Percentiles rank a stretch among this genome's conserved stretches.
Conservation (phyloP, 805 yeast species). For the Jamesozyma rosinii region DNA sequence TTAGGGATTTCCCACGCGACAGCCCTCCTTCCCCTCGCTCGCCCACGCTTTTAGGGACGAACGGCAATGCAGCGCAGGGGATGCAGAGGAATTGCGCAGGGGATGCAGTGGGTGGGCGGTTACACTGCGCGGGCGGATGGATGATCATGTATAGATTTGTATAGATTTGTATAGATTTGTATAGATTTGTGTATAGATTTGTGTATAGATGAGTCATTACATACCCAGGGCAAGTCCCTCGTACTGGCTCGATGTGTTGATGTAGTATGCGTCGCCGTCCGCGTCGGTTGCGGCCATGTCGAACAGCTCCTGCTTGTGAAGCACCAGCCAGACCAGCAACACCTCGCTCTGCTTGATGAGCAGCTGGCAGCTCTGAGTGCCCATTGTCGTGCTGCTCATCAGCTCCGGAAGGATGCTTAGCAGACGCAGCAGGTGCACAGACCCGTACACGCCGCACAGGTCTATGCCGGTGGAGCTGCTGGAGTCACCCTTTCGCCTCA, state of each 20-base stretch:
- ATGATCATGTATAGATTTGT: background rate
- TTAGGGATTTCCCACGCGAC: too few species aligned
- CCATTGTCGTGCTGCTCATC: slow-evolving; percentile 74
- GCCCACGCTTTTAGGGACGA: too few species aligned
- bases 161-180: background rate
- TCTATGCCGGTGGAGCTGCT: slow-evolving; percentile 6
- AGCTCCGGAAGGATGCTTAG: slow-evolving; percentile 74
- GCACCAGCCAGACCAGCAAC: slow-evolving; percentile 22
- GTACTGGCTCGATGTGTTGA: slow-evolving; percentile 29
- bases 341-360: slow-evolving; percentile 24
- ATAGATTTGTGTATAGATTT: background rate
- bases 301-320: slow-evolving; percentile 11
- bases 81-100: too few species aligned
- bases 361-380: slow-evolving; percentile 44
- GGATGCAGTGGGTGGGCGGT: background rate
- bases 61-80: too few species aligned
- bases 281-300: background rate
- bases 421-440: slow-evolving; percentile 72
- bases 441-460: slow-evolving; percentile 50
- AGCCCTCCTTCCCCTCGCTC: too few species aligned
- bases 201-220: slow-evolving; percentile 6
- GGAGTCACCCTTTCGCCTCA: slow-evolving; percentile 4
- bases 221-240: slow-evolving; percentile 30
- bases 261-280: slow-evolving; percentile 16
- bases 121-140: background rate